Base-by-base conservation (phyloP, 2,329 filamentous ascomycete genomes). In the Pezicula neosporulosa region DNA sequence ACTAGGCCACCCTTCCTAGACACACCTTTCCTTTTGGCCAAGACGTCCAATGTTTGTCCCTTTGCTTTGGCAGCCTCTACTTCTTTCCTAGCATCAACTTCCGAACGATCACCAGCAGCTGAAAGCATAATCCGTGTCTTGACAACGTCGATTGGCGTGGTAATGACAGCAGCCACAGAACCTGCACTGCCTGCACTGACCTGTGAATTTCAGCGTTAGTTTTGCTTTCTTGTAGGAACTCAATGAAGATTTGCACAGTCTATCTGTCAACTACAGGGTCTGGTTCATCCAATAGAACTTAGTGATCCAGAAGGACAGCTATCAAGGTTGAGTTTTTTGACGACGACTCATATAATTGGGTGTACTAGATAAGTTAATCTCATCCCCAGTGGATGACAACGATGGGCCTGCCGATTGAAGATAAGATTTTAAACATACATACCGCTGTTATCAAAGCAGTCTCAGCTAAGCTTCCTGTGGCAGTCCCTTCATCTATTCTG, bases 101-200 rank as follows among this genome's bases (percentile, higher is more conserved):
- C 58, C 12, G 57, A 63, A 12, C 46, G 65, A 52, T 64, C 59
- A 48, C 58, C 54, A 48, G 60, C 54, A 1, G 83, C 83, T 28
- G 79, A 77, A 24, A 96, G 74, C 91, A 96, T 96, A 70, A 96
- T 87, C 46, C 89, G 74, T 57, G 91, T 96, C 74, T 96, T 96
- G 21, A 96, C 81, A 9, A 96, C 90, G 68, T 96, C 92, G 50
- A 91, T 83, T 0, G 92, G 92, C 47, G 91, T 96, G 1, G 91
- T 96, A n/a, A 94, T 67, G 9, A 89, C 79, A 1, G 91, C 88
- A 0, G 90, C 86, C 8, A 93, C 68, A 6, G 83, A 82, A 0
- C 91, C 91, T 0, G 90, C 89, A 15, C 78, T 68, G 2, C 86
- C 89, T 0, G 90, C 91, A 63, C 87, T 89, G 3, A 80, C 51